Evolutionary conservation across 2,329 filamentous ascomycete species (phyloP).

Genomic region (Lasiodiplodia theobromae): DNA sequence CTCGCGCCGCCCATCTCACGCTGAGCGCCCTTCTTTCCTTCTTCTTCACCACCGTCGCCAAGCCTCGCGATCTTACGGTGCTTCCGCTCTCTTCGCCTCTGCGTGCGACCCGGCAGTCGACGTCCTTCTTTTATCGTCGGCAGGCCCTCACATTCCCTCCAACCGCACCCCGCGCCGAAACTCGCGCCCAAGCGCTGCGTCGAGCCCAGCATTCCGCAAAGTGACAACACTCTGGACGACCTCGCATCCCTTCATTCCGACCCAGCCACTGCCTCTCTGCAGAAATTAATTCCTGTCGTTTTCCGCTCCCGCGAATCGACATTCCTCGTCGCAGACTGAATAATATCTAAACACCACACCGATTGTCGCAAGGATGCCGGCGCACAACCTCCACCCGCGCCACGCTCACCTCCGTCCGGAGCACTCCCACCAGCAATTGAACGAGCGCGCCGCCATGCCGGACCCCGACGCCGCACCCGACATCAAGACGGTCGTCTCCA

Average conservation of each 20-base stretch:
- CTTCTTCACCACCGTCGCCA: conserved; percentile 28
- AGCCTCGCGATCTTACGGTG: conserved; percentile 25
- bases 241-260: conserved; percentile 19
- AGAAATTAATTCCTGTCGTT: conserved; percentile 24
- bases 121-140: conserved; percentile 36
- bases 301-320: conserved; percentile 1
- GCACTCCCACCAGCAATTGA: neutral
- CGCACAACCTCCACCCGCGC: conserved; percentile 25
- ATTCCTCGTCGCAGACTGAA: conserved; percentile 1
- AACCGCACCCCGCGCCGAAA: neutral
- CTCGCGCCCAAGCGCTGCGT: conserved; percentile 3
- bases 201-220: conserved; percentile 14
- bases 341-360: conserved; percentile 13
- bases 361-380: conserved; percentile 26
- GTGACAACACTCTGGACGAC: conserved; percentile 5
- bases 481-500: conserved; percentile 46
- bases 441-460: conserved; percentile 29
- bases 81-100: conserved; percentile 22
- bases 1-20: conserved; percentile 7
- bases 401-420: conserved; percentile 11
- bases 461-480: conserved; percentile 31
- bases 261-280: conserved; percentile 4
- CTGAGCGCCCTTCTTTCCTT: conserved; percentile 6
- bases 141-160: conserved; percentile 28
- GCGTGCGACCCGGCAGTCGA: conserved; percentile 32